Percentiles rank a stretch among this genome's conserved stretches.
Evolutionary conservation across 306 rosid genomes (phyloP).

Genomic region (Canavalia gladiata): DNA sequence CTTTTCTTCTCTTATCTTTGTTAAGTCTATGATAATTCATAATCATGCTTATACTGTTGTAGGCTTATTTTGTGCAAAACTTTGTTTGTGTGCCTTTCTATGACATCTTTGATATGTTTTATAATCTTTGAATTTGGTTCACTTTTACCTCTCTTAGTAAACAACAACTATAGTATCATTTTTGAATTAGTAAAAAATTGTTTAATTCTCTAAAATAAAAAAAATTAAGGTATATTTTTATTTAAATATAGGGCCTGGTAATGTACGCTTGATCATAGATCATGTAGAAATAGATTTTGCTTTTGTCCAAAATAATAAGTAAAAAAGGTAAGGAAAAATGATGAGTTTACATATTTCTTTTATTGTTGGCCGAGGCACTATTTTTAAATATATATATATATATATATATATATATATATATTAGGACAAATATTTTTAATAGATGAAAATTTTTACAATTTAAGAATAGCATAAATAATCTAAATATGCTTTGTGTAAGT

Average conservation of each 20-base stretch:
- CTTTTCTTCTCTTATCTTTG: not conserved
- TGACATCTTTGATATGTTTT: constrained; percentile 82
- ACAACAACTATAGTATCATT: not conserved
- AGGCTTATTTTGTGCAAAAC: constrained; percentile 90
- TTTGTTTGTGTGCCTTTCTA: constrained; percentile 91
- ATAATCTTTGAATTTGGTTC: not conserved
- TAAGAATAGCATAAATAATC: too few relatives aligned
- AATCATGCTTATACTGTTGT: constrained; percentile 42
- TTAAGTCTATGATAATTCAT: constrained; percentile 6
- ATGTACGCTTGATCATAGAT: constrained; percentile 70
- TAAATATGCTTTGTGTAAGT: too few relatives aligned
- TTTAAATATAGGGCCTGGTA: constrained; percentile 68
- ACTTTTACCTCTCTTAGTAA: not conserved
- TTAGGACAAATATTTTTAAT: too few relatives aligned
- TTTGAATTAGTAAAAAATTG: not conserved
- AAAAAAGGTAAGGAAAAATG: constrained; percentile 74
- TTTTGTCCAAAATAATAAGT: constrained; percentile 85
- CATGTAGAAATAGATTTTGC: constrained; percentile 77
- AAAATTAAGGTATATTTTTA: not conserved
- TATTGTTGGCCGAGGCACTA: too few relatives aligned
- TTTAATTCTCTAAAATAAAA: constrained; percentile 6
- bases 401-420: too few relatives aligned
- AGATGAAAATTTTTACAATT: too few relatives aligned
- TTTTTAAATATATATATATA: too few relatives aligned
- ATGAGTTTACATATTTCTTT: not conserved